A percentile compares a stretch with the other conserved stretches of the same genome.
These are phyloP conservation scores for Yamadazyma olivae DNA, from an alignment of 805 yeast genomes.

Conservation along the genomic window DNA sequence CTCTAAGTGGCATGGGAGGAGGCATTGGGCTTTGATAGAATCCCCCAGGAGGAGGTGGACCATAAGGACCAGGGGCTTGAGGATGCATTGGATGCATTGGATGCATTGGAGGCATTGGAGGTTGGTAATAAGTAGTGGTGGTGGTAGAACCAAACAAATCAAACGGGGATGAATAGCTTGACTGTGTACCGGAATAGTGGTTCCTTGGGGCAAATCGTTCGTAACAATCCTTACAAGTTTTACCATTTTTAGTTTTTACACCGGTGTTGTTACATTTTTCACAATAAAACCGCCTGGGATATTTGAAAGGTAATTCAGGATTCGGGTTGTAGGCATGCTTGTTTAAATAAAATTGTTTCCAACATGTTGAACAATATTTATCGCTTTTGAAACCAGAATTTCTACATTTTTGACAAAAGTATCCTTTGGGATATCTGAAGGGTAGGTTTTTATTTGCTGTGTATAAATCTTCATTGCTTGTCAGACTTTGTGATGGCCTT, in stretches of 20 bases:
- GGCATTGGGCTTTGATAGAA: conserved; percentile 1
- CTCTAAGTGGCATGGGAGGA: conserved; percentile 35
- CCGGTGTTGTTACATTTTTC: conserved; percentile 76
- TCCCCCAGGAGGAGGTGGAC: conserved; percentile 2
- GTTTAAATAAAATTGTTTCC: conserved; percentile 25
- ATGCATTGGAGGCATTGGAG: conserved; percentile 10
- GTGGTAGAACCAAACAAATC: conserved; percentile 12
- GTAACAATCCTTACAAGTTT: conserved; percentile 71
- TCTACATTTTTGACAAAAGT: conserved; percentile 30
- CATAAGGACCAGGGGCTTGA: neutral
- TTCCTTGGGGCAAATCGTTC: conserved; percentile 51
- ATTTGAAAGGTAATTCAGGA: conserved; percentile 57
- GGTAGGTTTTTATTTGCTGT: conserved; percentile 16
- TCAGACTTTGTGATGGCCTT: conserved; percentile 11
- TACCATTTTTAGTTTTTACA: conserved; percentile 56
- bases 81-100: conserved; percentile 10
- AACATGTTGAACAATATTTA: conserved; percentile 26
- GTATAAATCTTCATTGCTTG: conserved; percentile 13
- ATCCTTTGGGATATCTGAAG: conserved; percentile 28
- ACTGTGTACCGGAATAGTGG: conserved; percentile 4
- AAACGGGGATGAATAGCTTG: conserved; percentile 2
- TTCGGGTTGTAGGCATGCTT: conserved; percentile 44
- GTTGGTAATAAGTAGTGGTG: conserved; percentile 12
- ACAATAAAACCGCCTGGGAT: conserved; percentile 63
- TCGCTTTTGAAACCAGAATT: conserved; percentile 30